Evolutionary conservation across 2,329 filamentous ascomycete species (phyloP), one percentile per base, ranked within the genome.

Genomic region (Fusarium veterinarium): DNA sequence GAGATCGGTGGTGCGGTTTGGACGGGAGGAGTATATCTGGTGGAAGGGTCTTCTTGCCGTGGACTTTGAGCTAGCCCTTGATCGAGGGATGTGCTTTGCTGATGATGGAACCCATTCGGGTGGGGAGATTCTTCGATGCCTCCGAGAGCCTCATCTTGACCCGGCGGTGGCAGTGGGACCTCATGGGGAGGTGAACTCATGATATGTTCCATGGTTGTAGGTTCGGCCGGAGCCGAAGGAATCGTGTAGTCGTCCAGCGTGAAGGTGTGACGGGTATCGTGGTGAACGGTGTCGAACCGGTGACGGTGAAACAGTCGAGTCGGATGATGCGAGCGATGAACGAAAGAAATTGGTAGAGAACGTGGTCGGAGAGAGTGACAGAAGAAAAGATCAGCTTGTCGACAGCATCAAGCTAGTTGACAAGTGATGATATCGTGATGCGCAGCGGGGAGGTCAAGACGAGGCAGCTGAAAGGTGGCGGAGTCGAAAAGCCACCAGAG

Each of bases 51-150:
- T 51, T 85, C 84, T 53, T 81, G 79, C 44, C 79, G 80, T 23
- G 84, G 83, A 75, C 79, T 80, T 73, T 78, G 78, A 73, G 82
- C 73, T 51, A 87, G 78, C 46, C 81, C 83, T 64, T 88, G 84
- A 74, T 90, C 87, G 72, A 88, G 78, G 11, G 87, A 86, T 69
- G 85, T 85, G 73, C 83, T 85, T 73, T 86, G 84, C 40, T 81
- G 80, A 67, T 87, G 84, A 56, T 80, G 82, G 67, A 79, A 79
- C 71, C 80, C 81, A 64, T 79, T 83, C 77, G 77, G 71, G n/a
- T 85, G 82, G 41, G 84, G 83, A 42, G 85, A 83, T 67, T 81
- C 84, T 30, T 89, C 87, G 66, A 88, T 80, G 63, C 84, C 85
- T 66, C 82, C 84, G 49, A 88, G 79, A 42, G 84, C 84, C 67